Base-by-base conservation (phyloP, 2,329 filamentous ascomycete species). In the Cryphonectria naterciae region DNA sequence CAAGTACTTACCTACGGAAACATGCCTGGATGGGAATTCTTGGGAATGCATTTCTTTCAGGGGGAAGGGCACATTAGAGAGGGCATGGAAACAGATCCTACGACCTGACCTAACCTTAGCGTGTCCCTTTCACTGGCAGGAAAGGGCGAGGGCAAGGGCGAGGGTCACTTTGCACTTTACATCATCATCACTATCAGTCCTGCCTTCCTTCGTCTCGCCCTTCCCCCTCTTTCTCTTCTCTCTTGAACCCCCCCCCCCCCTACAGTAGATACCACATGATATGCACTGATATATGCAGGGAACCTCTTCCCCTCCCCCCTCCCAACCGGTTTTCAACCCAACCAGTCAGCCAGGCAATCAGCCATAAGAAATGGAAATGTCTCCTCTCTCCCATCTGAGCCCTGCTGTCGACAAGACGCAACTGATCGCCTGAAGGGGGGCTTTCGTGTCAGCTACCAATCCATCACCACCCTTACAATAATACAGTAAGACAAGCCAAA, bases 11-110 rank as follows among this genome's bases (percentile, higher is more conserved):
- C 43, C 5, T 46, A 19, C 43, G 19, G 46, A 49, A 8, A 49
- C 7, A 6, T n/a, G 46, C 46, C n/a, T 56, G 17, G 25, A 58
- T 49, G 46, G 46, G 46, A 8, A 32, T 39, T 49, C 6, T 28
- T 58, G 28, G 25, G 28, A 32, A 35, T 32, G 54, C 54, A 58
- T 19, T 22, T 32, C 54, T 32, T 32, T 19, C 13, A 32, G 54
- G 54, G 54, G 25, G 28, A 58, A 49, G 46, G 46, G 46, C 22
- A 49, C 22, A 49, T 49, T 49, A 49, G 46, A 49, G 46, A 49
- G 46, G 54, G 28, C 54, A 35, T 58, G 54, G 54, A 32, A 58
- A 32, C 54, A 58, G 54, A 58, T 58, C 54, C 54, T 58, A 58
- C 54, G 52, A 6, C 52, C 52, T 28, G 52, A 6, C 52, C 52